Conservation (phyloP, 768 basidiomycete genomes). For the Zangia roseola region DNA sequence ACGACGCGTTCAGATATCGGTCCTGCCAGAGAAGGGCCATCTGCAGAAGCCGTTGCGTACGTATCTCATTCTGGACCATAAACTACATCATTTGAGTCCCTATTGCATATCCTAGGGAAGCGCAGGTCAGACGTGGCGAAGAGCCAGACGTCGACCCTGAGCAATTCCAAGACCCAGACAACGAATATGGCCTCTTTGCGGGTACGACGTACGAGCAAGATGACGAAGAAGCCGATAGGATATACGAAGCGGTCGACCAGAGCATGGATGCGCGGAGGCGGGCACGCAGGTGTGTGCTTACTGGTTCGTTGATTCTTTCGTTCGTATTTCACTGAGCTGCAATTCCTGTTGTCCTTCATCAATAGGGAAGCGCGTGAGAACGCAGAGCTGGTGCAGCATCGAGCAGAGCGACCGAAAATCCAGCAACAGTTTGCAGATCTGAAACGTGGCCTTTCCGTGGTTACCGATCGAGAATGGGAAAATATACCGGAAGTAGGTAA, state of each 20-base stretch:
- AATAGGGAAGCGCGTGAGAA: constrained; percentile 74
- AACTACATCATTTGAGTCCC: background rate
- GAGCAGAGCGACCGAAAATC: constrained; percentile 89
- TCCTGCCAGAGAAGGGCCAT: constrained; percentile 93
- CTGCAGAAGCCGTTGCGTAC: constrained; percentile 86
- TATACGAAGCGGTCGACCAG: constrained; percentile 89
- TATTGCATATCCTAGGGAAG: constrained; percentile 57
- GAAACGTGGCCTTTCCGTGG: constrained; percentile 82
- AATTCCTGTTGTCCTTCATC: background rate
- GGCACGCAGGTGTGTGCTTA: constrained; percentile 66
- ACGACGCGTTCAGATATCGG: constrained; percentile 99
- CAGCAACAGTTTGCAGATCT: constrained; percentile 95
- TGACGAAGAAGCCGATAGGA: constrained; percentile 95
- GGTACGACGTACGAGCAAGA: constrained; percentile 96
- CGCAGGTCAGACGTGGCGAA: constrained; percentile 83
- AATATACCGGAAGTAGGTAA: constrained; percentile 95
- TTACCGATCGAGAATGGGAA: constrained; percentile 94
- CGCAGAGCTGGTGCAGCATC: constrained; percentile 69
- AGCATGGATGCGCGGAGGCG: constrained; percentile 87
- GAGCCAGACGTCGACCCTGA: constrained; percentile 88
- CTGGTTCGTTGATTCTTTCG: constrained; percentile 37
- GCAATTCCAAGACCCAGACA: constrained; percentile 95
- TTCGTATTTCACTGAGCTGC: background rate
- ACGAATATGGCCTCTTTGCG: constrained; percentile 93
- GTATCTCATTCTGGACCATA: constrained; percentile 27